Evolutionary conservation across 192 early-diverging fungal species (phyloP).

Genomic region (Coemansia sp.): DNA sequence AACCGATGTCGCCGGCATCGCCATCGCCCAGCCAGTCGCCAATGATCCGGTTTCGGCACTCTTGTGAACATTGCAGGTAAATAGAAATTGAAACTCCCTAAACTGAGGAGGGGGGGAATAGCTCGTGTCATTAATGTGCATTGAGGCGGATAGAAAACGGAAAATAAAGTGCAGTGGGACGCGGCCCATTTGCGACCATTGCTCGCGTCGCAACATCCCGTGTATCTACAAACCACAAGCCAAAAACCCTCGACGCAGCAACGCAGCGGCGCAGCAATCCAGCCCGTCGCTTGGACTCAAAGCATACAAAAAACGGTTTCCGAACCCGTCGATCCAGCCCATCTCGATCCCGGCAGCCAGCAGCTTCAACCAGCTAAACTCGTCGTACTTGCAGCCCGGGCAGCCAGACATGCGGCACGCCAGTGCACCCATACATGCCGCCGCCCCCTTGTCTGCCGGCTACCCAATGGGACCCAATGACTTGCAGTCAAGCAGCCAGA

Average conservation of each 20-base stretch:
- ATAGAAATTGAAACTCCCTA: too few relatives aligned
- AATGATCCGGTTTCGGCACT: conserved; percentile 43
- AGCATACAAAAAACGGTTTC: background rate
- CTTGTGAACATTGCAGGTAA: conserved; percentile 51
- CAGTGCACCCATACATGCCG: conserved; percentile 9
- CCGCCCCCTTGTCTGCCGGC: background rate
- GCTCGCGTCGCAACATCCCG: conserved; percentile 28
- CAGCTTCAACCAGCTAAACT: background rate
- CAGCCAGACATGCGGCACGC: conserved; percentile 1
- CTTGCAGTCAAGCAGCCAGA: background rate
- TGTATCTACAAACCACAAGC: conserved; percentile 49
- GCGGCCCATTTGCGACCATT: conserved; percentile 47
- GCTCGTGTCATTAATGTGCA: background rate
- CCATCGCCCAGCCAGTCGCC: conserved; percentile 14
- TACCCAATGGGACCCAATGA: too few relatives aligned
- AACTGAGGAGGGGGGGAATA: too few relatives aligned
- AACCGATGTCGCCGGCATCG: conserved; percentile 5
- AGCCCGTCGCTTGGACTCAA: background rate
- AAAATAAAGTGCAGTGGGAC: conserved; percentile 55
- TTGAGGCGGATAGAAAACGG: conserved; percentile 23
- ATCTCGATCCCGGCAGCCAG: conserved; percentile 17
- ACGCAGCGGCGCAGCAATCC: background rate
- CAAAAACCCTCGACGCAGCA: conserved; percentile 28
- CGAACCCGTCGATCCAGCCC: conserved; percentile 1
- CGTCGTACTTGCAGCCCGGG: background rate